A percentile compares a stretch with the other conserved stretches of the same genome.
These are phyloP conservation scores for Moricandia moricandioides DNA, from an alignment of 345 rosid genomes.

Conservation along the genomic window DNA sequence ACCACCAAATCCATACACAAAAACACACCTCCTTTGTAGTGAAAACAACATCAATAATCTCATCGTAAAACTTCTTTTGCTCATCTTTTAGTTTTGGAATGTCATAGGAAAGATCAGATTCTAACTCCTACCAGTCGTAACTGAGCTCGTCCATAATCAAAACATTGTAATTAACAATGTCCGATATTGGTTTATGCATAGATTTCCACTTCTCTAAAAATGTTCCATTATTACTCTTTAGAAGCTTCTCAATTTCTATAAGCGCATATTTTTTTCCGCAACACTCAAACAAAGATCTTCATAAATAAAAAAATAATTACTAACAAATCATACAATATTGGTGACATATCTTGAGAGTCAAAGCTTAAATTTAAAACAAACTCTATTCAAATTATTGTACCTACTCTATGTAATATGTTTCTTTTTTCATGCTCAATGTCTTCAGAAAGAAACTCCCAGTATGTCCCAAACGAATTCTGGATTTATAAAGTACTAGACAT, in stretches of 20 bases:
- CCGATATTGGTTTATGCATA: too few relatives aligned
- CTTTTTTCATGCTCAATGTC: too few relatives aligned
- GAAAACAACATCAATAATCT: neutral
- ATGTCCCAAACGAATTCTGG: neutral
- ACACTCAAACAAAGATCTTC: neutral
- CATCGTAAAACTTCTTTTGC: neutral
- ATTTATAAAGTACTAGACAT: neutral
- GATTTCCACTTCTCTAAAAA: neutral
- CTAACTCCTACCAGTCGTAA: neutral
- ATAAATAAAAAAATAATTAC: too few relatives aligned
- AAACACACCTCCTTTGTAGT: neutral
- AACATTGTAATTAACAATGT: too few relatives aligned
- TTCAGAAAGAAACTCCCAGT: too few relatives aligned
- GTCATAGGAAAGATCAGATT: neutral
- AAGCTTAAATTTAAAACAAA: too few relatives aligned
- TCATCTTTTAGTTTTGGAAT: neutral
- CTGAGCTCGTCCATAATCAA: neutral
- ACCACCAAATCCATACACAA: neutral
- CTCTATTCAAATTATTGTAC: too few relatives aligned
- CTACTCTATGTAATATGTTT: too few relatives aligned
- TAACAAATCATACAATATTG: too few relatives aligned
- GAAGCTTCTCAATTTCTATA: neutral
- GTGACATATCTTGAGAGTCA: too few relatives aligned
- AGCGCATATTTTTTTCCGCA: neutral
- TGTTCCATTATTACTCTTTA: neutral